These are phyloP conservation scores for Pythium sukuiense DNA, from an alignment of 352 stramenopile genomes.

Conservation along the genomic window DNA sequence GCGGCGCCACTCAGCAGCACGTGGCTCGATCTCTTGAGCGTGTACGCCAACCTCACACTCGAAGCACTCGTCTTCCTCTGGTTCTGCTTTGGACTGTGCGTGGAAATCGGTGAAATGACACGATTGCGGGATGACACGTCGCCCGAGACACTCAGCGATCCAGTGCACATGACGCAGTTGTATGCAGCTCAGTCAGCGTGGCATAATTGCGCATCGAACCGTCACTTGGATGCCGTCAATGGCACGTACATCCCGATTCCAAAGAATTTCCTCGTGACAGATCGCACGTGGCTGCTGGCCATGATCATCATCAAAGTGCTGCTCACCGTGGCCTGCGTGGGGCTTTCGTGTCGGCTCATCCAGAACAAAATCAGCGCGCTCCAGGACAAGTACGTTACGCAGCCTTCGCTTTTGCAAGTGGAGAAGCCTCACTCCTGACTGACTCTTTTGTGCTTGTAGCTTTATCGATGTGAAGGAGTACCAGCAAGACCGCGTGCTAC, in stretches of 20 bases:
- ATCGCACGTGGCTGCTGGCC: constrained; percentile 49
- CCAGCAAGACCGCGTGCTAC: constrained; percentile 51
- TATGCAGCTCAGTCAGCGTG: constrained; percentile 18
- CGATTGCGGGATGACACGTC: constrained; percentile 32
- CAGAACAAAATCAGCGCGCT: constrained; percentile 57
- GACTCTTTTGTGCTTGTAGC: constrained; percentile 25
- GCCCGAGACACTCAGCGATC: constrained; percentile 31
- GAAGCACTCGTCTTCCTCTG: constrained; percentile 56
- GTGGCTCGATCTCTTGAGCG: constrained; percentile 55
- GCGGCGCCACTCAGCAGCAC: constrained; percentile 62
- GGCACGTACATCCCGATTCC: constrained; percentile 38
- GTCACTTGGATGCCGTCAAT: constrained; percentile 8
- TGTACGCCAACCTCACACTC: constrained; percentile 48
- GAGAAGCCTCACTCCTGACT: neutral
- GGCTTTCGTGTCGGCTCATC: constrained; percentile 42
- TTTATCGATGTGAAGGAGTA: constrained; percentile 73
- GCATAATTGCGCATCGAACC: constrained; percentile 1
- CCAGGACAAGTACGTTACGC: constrained; percentile 58
- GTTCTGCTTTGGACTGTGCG: constrained; percentile 58
- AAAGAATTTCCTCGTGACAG: constrained; percentile 35
- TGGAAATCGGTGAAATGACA: constrained; percentile 61
- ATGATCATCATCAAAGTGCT: constrained; percentile 43
- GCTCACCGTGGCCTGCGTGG: constrained; percentile 31
- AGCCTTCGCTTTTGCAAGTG: neutral
- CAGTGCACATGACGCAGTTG: constrained; percentile 29